phyloP scores from a whole-genome alignment of 257 asterid genomes.

The Capsicum baccatum region DNA sequence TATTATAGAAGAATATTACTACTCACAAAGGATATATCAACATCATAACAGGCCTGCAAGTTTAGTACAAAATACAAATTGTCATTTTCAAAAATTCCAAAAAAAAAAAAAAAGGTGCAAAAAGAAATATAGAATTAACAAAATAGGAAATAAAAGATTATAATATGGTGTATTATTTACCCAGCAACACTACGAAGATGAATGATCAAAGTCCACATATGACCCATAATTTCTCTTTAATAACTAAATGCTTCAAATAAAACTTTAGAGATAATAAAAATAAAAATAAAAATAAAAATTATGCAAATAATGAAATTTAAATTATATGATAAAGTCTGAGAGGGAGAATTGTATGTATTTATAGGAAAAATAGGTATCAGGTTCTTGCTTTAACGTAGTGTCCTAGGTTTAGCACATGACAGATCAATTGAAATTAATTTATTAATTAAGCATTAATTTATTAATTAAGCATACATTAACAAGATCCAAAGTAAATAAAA shows the following conservation, averaged over 20 bases:
- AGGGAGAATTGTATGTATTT: neutral
- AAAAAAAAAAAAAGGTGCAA: neutral
- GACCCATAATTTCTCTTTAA: constrained; percentile 32
- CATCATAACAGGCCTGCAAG: constrained; percentile 49
- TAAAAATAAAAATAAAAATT: neutral
- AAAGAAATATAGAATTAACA: too few species aligned
- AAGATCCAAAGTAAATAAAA: constrained; percentile 1
- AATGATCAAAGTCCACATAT: constrained; percentile 49
- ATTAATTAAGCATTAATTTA: neutral
- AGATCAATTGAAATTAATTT: constrained; percentile 19
- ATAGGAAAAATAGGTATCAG: constrained; percentile 22
- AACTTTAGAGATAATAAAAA: neutral
- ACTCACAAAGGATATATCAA: constrained; percentile 54
- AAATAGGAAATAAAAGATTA: neutral
- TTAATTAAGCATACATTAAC: neutral
- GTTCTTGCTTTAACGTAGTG: constrained; percentile 26
- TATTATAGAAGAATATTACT: neutral
- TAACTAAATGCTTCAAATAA: neutral
- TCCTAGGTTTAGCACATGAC: constrained; percentile 29
- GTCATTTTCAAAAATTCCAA: neutral
- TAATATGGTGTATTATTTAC: constrained; percentile 21
- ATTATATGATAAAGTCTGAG: neutral
- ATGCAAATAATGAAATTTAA: neutral
- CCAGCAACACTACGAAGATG: constrained; percentile 44
- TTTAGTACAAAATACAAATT: neutral